A percentile compares a stretch with the other conserved stretches of the same genome.
These are phyloP conservation scores for Ophiostoma himal-ulmi DNA, from an alignment of 2,329 filamentous ascomycete species.

Conservation along the genomic window DNA sequence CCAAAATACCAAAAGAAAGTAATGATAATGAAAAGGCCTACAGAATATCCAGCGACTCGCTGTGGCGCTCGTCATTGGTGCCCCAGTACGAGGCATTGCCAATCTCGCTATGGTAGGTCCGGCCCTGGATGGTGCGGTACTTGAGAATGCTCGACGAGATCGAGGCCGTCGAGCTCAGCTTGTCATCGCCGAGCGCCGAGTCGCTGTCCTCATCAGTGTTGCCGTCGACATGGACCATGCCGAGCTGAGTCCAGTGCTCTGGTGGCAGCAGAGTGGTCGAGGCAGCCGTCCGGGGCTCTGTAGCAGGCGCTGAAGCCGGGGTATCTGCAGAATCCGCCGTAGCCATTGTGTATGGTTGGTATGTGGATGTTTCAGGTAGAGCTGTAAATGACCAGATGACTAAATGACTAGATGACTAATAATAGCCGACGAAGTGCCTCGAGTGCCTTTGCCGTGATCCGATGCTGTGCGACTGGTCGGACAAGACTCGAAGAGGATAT, in stretches of 20 bases:
- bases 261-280: neutral
- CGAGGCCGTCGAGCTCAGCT: constrained; percentile 29
- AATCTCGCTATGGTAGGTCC: constrained; percentile 32
- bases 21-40: constrained; percentile 16
- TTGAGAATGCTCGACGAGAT: constrained; percentile 31
- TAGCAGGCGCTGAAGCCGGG: neutral
- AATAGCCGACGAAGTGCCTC: neutral
- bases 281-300: neutral
- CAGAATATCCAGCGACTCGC: constrained; percentile 33
- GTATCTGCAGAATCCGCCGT: too few species aligned
- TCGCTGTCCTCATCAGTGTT: constrained; percentile 16
- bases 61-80: constrained; percentile 33
- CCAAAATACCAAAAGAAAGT: too few species aligned
- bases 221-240: constrained; percentile 3
- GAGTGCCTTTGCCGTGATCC: neutral
- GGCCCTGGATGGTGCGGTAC: constrained; percentile 32
- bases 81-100: constrained; percentile 31
- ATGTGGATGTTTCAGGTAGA: neutral
- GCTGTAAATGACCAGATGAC: too few species aligned
- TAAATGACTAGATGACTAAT: too few species aligned
- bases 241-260: constrained; percentile 13
- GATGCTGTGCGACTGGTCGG: neutral
- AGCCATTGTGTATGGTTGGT: neutral
- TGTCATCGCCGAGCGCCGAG: constrained; percentile 16
- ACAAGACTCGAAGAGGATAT: neutral